phyloP scores from a whole-genome alignment of 2,329 filamentous ascomycete genomes.

The Sarocladiaceae sp. region DNA sequence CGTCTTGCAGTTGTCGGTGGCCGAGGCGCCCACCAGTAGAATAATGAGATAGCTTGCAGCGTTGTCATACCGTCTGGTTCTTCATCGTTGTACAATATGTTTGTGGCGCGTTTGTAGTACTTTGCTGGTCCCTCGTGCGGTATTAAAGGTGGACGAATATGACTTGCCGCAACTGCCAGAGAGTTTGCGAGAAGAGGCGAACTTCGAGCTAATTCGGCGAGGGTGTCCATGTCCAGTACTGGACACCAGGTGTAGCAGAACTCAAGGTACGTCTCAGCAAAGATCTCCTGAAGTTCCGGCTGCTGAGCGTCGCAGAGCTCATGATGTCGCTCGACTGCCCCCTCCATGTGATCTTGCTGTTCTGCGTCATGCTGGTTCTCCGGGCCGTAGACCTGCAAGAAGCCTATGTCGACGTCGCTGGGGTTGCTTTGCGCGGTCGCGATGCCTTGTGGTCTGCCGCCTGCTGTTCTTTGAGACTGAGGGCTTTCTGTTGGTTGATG shows the following conservation, averaged over 20 bases:
- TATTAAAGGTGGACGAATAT: constrained; percentile 36
- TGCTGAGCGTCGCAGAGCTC: constrained; percentile 12
- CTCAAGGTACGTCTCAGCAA: constrained; percentile 37
- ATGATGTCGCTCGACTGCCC: constrained; percentile 17
- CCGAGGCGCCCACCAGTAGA: constrained; percentile 41
- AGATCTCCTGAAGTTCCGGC: constrained; percentile 31
- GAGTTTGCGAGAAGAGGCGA: constrained; percentile 32
- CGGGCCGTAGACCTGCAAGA: constrained; percentile 28
- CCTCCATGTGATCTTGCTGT: constrained; percentile 23
- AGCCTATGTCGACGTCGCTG: constrained; percentile 29
- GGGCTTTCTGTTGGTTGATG: neutral
- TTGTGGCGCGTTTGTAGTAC: constrained; percentile 35
- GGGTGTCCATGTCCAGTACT: constrained; percentile 27
- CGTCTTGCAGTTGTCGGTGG: constrained; percentile 32
- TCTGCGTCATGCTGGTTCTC: constrained; percentile 27
- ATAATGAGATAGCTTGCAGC: constrained; percentile 32
- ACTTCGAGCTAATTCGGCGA: constrained; percentile 24
- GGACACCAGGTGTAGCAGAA: constrained; percentile 40
- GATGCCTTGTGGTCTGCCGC: neutral
- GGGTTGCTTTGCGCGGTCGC: constrained; percentile 20
- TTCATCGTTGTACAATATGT: constrained; percentile 36
- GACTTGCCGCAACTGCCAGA: constrained; percentile 33
- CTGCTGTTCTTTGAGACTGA: neutral
- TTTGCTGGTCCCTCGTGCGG: constrained; percentile 30
- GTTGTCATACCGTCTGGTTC: constrained; percentile 31